Base-by-base conservation (phyloP, 495 filamentous ascomycete species). In the Parathielavia hyrcaniae region DNA sequence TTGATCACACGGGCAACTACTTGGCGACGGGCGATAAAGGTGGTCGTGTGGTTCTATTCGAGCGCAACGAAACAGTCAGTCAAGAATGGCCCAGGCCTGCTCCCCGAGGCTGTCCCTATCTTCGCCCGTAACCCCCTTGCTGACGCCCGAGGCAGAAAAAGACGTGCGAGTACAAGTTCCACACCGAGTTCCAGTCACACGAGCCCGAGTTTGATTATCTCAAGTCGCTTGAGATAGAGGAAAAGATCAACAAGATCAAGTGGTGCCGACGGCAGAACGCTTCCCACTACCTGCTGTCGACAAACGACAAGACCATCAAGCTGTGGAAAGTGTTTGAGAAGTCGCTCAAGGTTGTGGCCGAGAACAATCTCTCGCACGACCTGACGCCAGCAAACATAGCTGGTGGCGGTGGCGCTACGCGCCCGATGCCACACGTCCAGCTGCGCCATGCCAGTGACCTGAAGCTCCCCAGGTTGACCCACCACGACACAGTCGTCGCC, bases 181-280 rank as follows among this genome's bases (percentile, higher is more conserved):
- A 98, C 71, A 98, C 93, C 67, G 93, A 98, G 69, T 98, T 98
- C 61, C 93, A 98, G 80, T 98, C 93, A 53, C 93, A 98, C 74
- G 93, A 98, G 71, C 93, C 93, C 20, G 93, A 98, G 72, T 98
- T 98, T 73, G 93, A 98, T 70, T 98, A 98, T 72, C 83, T 98
- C 56, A 98, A 98, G 77, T 98, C 93, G 20, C 81, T 98, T 58
- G 93, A 98, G 77, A 98, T 98, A 64, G 93, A 98, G 81, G 93
- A 98, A 76, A 98, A 98, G 79, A 98, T 98, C 81, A 98, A 98
- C 81, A 98, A 98, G 79, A 98, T 98, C 74, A 98, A 97, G 77
- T 98, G 93, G 93, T 98, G 93, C 73, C 85, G 88, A 66, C 84
- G 93, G 74, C 91, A 96, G 72, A 98, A 98, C 79, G 88, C 93